phyloP scores from a whole-genome alignment of 139 green algal genomes.

The Micractinium sp. region DNA sequence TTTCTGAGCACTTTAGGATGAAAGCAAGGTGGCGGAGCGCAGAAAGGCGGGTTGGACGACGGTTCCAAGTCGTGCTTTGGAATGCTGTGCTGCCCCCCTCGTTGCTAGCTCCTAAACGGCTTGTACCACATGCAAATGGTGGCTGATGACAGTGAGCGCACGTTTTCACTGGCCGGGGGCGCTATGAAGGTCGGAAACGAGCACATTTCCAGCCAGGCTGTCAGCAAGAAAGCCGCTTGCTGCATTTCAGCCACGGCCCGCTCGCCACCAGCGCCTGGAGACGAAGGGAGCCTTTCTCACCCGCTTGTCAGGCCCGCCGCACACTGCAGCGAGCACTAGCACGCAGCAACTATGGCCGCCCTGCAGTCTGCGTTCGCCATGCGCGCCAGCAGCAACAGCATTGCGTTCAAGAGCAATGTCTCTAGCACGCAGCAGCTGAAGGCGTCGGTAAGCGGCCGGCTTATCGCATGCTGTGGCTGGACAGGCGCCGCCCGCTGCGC shows the following conservation, averaged over 20 bases:
- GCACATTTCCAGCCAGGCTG: no score
- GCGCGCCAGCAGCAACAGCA: constrained; percentile 14
- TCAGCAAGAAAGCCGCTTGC: no score
- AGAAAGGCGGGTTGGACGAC: no score
- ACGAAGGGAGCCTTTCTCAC: no score
- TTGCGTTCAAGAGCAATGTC: constrained; percentile 25
- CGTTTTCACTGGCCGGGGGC: no score
- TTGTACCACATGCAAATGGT: no score
- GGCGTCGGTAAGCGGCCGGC: not conserved
- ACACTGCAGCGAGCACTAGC: not conserved
- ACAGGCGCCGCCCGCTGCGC: not conserved
- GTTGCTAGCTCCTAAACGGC: no score
- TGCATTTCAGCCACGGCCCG: not conserved
- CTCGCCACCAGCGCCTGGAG: not conserved
- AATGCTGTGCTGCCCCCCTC: no score
- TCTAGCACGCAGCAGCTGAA: not conserved
- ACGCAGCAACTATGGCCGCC: not conserved
- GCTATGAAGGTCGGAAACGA: no score
- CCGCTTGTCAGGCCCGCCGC: not conserved
- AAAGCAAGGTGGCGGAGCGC: not conserved
- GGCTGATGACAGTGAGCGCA: no score
- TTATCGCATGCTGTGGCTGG: not conserved
- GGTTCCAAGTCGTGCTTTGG: no score
- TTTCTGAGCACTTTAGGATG: not conserved
- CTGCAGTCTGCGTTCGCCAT: constrained; percentile 6